Conservation (phyloP, 495 filamentous ascomycete genomes). For the Daldinia decipiens region DNA sequence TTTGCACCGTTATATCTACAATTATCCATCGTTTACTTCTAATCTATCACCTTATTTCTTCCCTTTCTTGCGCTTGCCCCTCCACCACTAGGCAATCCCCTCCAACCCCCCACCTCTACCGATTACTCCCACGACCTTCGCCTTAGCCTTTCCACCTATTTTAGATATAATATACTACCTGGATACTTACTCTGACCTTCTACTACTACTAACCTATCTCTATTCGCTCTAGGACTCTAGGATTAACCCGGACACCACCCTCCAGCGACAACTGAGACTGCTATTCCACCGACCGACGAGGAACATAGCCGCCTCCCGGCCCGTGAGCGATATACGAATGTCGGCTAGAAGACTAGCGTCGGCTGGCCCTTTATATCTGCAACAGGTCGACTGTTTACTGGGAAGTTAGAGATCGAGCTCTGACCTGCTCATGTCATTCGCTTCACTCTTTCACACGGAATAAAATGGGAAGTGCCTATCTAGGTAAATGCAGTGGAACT, state of each 20-base stretch:
- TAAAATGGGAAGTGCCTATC: background rate
- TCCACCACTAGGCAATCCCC: too few relatives aligned
- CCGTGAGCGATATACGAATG: background rate
- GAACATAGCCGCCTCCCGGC: conserved; percentile 1
- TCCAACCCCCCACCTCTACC: background rate
- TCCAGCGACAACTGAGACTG: background rate
- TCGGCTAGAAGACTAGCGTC: background rate
- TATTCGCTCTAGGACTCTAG: background rate
- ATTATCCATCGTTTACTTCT: too few relatives aligned
- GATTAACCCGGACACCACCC: conserved; percentile 16
- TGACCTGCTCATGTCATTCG: background rate
- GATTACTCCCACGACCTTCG: background rate
- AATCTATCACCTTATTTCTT: too few relatives aligned
- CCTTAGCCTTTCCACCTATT: background rate
- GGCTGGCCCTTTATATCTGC: background rate
- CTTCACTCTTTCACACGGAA: background rate
- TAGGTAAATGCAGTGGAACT: background rate
- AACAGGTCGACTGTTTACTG: background rate
- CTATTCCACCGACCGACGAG: conserved; percentile 2
- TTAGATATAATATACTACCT: background rate
- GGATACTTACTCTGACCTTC: background rate
- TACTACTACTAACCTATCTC: background rate
- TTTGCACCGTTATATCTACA: too few relatives aligned
- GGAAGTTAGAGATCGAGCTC: background rate
- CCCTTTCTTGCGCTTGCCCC: too few relatives aligned